These are phyloP conservation scores for Nemania sp. DNA, from an alignment of 2,329 filamentous ascomycete species.

Conservation along the genomic window DNA sequence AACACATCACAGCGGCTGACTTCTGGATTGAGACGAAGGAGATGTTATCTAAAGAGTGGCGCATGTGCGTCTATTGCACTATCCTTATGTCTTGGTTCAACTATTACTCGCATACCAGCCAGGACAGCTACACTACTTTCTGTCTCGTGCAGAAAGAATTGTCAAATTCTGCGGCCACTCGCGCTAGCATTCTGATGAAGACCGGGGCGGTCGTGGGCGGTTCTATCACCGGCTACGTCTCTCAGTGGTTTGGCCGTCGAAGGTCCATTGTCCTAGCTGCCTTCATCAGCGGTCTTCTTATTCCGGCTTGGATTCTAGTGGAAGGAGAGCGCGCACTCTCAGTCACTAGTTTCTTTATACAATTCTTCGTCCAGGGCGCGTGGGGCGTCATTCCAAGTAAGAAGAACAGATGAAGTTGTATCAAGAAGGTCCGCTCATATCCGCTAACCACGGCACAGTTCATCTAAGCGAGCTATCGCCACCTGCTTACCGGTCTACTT, in stretches of 20 bases:
- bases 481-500: conserved; percentile 75
- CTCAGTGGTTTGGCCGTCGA: conserved; percentile 80
- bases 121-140: conserved; percentile 86
- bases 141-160: conserved; percentile 80
- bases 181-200: conserved; percentile 87
- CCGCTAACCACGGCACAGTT: conserved; percentile 49
- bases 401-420: not conserved
- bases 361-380: conserved; percentile 75
- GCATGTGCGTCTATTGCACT: conserved; percentile 80
- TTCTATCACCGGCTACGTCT: conserved; percentile 78
- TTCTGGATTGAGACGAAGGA: conserved; percentile 78
- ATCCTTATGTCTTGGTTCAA: conserved; percentile 84
- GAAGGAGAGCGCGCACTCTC: conserved; percentile 69
- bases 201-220: conserved; percentile 80
- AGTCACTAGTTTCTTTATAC: conserved; percentile 75
- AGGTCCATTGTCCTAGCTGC: conserved; percentile 73
- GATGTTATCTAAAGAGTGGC: conserved; percentile 79
- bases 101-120: conserved; percentile 81
- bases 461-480: conserved; percentile 81
- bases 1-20: conserved; percentile 60
- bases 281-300: conserved; percentile 69
- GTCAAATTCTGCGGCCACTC: conserved; percentile 70
- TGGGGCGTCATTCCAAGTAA: conserved; percentile 74
- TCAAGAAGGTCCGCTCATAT: not conserved
- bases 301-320: conserved; percentile 78